These are phyloP conservation scores for Botryotinia globosa DNA, from an alignment of 2,329 filamentous ascomycete genomes.

Conservation along the genomic window DNA sequence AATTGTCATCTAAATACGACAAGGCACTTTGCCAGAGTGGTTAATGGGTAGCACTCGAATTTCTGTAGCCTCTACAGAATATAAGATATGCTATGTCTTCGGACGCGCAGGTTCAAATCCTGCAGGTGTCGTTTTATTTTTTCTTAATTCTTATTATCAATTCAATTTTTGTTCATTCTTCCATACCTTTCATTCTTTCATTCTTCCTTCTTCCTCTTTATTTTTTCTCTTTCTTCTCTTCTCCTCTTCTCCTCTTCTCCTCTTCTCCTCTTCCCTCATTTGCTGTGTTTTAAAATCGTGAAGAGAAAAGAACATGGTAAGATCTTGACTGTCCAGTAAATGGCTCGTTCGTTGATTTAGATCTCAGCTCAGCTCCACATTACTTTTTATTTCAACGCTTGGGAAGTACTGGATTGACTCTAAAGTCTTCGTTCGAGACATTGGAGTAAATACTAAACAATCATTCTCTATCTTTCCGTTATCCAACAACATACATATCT, in stretches of 20 bases:
- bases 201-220: neutral
- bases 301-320: neutral
- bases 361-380: neutral
- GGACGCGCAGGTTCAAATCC: constrained; percentile 41
- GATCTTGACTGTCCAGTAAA: neutral
- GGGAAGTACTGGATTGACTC: neutral
- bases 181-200: no score
- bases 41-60: constrained; percentile 40
- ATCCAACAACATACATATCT: neutral
- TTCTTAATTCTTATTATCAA: no score
- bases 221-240: neutral
- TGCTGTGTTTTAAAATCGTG: neutral
- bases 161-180: neutral
- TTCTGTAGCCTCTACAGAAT: constrained; percentile 4
- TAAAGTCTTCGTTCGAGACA: neutral
- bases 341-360: neutral
- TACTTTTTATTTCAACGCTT: neutral
- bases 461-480: neutral
- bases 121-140: constrained; percentile 28
- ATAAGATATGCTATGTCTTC: constrained; percentile 39
- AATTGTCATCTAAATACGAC: accelerated
- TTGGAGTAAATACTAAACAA: neutral
- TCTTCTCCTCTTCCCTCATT: neutral
- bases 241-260: neutral
- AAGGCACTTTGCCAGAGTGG: constrained; percentile 37